Evolutionary conservation across 768 basidiomycete species (phyloP), one percentile per base, ranked within the genome.

Genomic region (Leucocoprinus leucothites): DNA sequence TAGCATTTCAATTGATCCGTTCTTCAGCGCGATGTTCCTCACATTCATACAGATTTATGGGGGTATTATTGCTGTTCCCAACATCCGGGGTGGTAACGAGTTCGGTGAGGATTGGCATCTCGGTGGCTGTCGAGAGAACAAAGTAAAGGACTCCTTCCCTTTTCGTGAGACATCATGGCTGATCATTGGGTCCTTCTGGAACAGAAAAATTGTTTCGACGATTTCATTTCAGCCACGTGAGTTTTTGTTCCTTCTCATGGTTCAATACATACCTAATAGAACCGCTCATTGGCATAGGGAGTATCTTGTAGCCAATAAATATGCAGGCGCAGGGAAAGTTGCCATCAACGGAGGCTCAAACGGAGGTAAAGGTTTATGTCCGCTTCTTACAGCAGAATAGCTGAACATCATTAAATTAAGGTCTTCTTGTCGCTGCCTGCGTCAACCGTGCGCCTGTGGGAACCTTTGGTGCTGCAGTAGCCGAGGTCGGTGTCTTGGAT

Each of bases 81-180:
- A 76, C 59, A 82, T 86, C 57, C 74, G 87, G 51, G 86, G 86
- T 9, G 91, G 91, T 3, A 78, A 79, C 1, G 88, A 91, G 64
- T 92, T 91, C 58, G 91, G 91, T 13, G 87, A 92, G 61, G 79
- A 84, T n/a, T 94, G 91, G 91, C 90, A 93, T 65, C 63, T 78
- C 40, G 87, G 79, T 21, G 91, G 88, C 1, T 84, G 75, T 25
- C 76, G 74, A 57, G 89, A 90, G 57, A 78, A 79, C 49, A 91
- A 91, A 77, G 86, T 86, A 48, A 21, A 66, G 49, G 9, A 48
- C 35, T 31, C 13, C 22, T 47, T n/a, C 2, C 48, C n/a, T 9
- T 55, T 40, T 38, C 28, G 22, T 35, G 28, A 16, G 18, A 43
- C 35, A 21, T 26, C 38, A 58, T 35, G 56, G 14, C 38, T 38